Base-by-base conservation (phyloP, 192 early-diverging fungal genomes). In the Coemansia erecta region DNA sequence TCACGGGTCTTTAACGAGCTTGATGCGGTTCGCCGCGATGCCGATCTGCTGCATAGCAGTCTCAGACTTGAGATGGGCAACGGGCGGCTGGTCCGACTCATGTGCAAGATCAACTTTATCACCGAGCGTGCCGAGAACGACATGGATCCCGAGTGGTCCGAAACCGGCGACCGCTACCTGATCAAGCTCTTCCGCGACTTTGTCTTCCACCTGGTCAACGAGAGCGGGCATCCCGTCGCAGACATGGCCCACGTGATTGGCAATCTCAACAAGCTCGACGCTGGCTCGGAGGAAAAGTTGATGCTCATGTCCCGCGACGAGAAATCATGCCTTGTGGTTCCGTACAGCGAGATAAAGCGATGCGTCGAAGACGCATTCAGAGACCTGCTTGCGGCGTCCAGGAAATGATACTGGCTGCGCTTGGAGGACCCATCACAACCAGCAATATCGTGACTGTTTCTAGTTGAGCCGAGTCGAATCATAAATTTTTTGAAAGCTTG, bases 171-270 rank as follows among this genome's bases (percentile, higher is more conserved):
- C 77, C 82, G 95, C 39, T 99, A 99, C 71, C 84, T 98, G 46
- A 87, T 97, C 54, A 98, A 97, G 77, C 81, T 99, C 17, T 99
- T 99, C 69, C 84, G 97, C 47, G 97, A 99, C 73, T 97, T 94
- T 61, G 90, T 98, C 19, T 99, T 99, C 68, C 97, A 98, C 71
- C 90, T 93, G 66, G 94, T 97, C 13, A 86, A 95, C 64, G 86
- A 89, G 35, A 77, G 83, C 40, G 93, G 93, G 8, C 79, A 82
- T 40, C 91, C 95, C 10, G 83, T 94, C 13, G 68, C 94, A 11
- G 94, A 96, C 65, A 87, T 98, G 77, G 87, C 88, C 3, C 97
- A 99, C 82, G 90, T 97, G 12, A 43, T 99, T 23, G 86, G 89
- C 15, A 94, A 93, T 67, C 81, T 99, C 50, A 99, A 98, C 80